Conservation (phyloP, 1,284 basidiomycete genomes). For the Caloboletus firmus region DNA sequence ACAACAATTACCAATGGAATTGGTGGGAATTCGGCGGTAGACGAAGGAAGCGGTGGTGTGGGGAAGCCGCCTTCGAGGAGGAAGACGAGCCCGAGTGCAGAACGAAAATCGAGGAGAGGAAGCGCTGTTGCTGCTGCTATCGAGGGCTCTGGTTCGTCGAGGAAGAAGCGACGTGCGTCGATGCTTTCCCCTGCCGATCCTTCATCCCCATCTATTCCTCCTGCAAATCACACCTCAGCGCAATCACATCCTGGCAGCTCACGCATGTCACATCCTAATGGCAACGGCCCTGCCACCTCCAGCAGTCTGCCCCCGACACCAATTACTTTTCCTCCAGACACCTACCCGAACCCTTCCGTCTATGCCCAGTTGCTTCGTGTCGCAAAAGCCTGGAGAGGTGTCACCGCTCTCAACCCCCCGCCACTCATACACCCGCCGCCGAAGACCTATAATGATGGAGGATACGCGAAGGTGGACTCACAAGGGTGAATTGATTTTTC, state of each 20-base stretch:
- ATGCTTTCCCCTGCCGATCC: conserved; percentile 33
- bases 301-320: conserved; percentile 18
- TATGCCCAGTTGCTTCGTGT: conserved; percentile 55
- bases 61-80: conserved; percentile 32
- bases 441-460: conserved; percentile 23
- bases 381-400: conserved; percentile 67
- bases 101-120: conserved; percentile 45
- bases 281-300: conserved; percentile 26
- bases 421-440: conserved; percentile 24
- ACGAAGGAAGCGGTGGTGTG: conserved; percentile 14
- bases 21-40: conserved; percentile 7
- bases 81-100: conserved; percentile 46
- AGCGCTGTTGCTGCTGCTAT: conserved; percentile 39
- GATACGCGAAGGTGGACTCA: conserved; percentile 26
- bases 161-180: conserved; percentile 44
- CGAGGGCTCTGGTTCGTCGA: conserved; percentile 38
- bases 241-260: conserved; percentile 20
- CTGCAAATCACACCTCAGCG: conserved; percentile 13
- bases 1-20: conserved; percentile 15
- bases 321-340: conserved; percentile 41
- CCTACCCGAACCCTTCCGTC: conserved; percentile 44
- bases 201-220: conserved; percentile 18
- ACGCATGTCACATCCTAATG: conserved; percentile 22
- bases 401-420: conserved; percentile 55
- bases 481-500: conserved; percentile 30